Conservation (phyloP, 148 eudicot genomes). For the Rhododendron griersonianum region DNA sequence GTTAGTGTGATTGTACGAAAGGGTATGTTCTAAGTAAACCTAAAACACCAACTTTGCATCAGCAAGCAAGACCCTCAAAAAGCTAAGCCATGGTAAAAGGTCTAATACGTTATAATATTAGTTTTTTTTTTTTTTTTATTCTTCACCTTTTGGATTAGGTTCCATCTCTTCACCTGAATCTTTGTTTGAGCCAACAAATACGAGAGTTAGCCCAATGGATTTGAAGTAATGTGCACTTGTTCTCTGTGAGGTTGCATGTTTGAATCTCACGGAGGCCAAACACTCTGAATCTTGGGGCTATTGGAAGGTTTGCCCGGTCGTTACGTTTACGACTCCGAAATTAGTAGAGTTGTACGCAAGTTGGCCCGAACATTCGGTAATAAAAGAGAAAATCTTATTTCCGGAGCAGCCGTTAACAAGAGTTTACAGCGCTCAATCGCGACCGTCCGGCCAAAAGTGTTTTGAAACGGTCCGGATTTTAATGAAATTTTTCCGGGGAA, state of each 20-base stretch:
- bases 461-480: no score
- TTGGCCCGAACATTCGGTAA: no score
- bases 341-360: no score
- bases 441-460: no score
- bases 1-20: not conserved
- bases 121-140: no score
- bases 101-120: not conserved
- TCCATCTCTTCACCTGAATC: not conserved
- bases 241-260: no score
- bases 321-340: no score
- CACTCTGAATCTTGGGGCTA: not conserved
- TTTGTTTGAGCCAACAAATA: not conserved
- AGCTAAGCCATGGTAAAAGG: not conserved
- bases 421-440: no score
- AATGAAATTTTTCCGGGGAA: no score
- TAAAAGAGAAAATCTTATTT: no score
- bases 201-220: not conserved
- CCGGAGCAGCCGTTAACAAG: no score
- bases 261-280: not conserved
- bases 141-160: not conserved
- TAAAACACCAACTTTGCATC: constrained; percentile 11
- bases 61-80: constrained; percentile 2
- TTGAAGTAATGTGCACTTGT: no score
- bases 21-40: constrained; percentile 16
- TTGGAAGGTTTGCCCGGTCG: not conserved